phyloP scores from a whole-genome alignment of 2,329 filamentous ascomycete species.

The Colletotrichum paranaense region DNA sequence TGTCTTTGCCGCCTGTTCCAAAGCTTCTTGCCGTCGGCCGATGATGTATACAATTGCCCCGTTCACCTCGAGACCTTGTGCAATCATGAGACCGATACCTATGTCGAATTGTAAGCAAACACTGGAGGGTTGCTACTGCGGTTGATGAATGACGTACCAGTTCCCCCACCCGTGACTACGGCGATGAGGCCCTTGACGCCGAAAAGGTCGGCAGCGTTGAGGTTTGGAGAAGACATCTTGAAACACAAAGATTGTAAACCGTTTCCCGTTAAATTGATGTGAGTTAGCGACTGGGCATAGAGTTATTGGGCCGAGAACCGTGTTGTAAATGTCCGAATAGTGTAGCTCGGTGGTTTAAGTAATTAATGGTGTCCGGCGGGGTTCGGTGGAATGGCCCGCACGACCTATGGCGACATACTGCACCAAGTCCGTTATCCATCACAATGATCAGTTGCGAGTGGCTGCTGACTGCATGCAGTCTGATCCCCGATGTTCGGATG shows the following conservation, averaged over 20 bases:
- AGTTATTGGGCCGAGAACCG: no score
- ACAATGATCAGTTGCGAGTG: neutral
- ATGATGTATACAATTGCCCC: slow-evolving; percentile 65
- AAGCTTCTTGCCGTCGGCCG: slow-evolving; percentile 56
- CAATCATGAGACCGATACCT: slow-evolving; percentile 64
- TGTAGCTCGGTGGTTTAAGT: neutral
- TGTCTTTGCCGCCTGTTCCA: slow-evolving; percentile 51
- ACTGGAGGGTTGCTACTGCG: neutral
- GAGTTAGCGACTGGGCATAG: no score
- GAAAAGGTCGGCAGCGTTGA: slow-evolving; percentile 51
- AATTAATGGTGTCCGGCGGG: slow-evolving; percentile 3
- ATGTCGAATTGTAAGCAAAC: neutral
- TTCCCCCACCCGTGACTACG: slow-evolving; percentile 66
- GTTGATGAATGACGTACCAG: slow-evolving; percentile 4
- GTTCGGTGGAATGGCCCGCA: slow-evolving; percentile 5
- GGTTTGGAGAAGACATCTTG: slow-evolving; percentile 33
- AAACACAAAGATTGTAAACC: no score
- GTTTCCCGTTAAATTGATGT: neutral
- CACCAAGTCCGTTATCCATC: neutral
- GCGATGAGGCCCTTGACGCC: slow-evolving; percentile 62
- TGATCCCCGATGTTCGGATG: slow-evolving; percentile 12
- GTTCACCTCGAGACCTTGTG: slow-evolving; percentile 60
- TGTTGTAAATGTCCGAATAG: neutral
- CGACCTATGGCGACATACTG: slow-evolving; percentile 30
- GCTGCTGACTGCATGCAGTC: neutral